phyloP scores from a whole-genome alignment of 2,329 filamentous ascomycete genomes.

The Colletotrichum costaricense region DNA sequence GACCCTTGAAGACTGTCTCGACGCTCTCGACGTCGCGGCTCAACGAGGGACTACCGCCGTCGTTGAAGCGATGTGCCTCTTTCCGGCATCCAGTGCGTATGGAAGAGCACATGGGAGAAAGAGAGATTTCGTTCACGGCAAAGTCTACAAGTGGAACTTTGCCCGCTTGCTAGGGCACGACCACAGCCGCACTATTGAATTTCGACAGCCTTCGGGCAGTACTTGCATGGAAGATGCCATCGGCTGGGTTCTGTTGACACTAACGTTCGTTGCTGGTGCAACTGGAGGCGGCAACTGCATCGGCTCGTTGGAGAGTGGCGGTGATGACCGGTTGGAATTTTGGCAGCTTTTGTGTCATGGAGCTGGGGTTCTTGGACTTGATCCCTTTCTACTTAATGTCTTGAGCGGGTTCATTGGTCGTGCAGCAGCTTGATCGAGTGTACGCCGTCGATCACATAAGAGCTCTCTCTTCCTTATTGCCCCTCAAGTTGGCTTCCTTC shows the following conservation, averaged over 20 bases:
- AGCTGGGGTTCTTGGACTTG: constrained; percentile 23
- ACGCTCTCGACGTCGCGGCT: constrained; percentile 39
- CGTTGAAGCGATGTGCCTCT: constrained; percentile 47
- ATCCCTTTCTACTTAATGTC: constrained; percentile 23
- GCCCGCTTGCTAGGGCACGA: constrained; percentile 41
- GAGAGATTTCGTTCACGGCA: constrained; percentile 49
- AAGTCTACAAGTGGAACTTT: constrained; percentile 55
- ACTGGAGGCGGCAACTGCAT: constrained; percentile 31
- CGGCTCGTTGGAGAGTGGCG: constrained; percentile 18
- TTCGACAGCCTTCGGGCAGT: constrained; percentile 49
- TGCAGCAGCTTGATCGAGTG: background rate
- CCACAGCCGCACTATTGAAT: constrained; percentile 47
- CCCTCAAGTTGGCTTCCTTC: background rate
- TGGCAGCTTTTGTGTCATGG: constrained; percentile 33
- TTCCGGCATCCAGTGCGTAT: constrained; percentile 43
- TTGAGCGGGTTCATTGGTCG: constrained; percentile 15
- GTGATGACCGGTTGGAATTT: constrained; percentile 18
- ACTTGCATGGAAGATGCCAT: constrained; percentile 42
- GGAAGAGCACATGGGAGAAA: constrained; percentile 45
- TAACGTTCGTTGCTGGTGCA: constrained; percentile 47
- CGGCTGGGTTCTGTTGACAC: constrained; percentile 46
- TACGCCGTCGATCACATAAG: background rate
- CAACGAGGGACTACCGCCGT: constrained; percentile 33
- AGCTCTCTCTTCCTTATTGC: too few species aligned
- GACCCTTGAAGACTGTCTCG: constrained; percentile 40